Base-by-base conservation (phyloP, 768 basidiomycete species). In the Pulveroboletus frians region DNA sequence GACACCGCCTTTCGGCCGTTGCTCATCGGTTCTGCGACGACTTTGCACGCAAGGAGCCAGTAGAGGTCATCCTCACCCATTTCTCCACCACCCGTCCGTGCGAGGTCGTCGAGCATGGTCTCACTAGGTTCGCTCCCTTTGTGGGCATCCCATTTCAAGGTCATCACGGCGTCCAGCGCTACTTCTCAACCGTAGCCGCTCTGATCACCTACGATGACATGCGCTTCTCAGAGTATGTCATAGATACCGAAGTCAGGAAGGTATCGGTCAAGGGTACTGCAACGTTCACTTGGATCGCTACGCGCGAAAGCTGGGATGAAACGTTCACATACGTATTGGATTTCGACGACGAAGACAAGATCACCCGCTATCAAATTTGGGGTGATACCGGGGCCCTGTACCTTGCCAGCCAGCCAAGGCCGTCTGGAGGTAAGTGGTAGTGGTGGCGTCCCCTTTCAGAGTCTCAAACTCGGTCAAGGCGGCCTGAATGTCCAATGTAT, bases 341-440 rank as follows among this genome's bases (percentile, higher is more conserved):
- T 60, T 84, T 84, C 59, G 82, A 83, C 47, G 71, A 77, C 20
- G 72, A 75, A 26, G 59, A 66, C 47, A 83, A 77, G 63, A 69
- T 85, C n/a, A 69, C 69, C 20, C 68, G 73, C 37, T 83, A 82
- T 71, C 77, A 85, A 58, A 73, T 85, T 2, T 85, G 83, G 83
- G 80, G 79, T 10, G 84, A 85, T 63, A 78, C 82, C 7, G 83
- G 81, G 10, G 77, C 82, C 5, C 75, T 79, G 9, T 82, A 81
- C 63, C 71, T 84, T 13, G 83, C 81, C 5, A 72, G 83, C 81
- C 5, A 72, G 77, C 34, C 69, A 63, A 20, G 80, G 82, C n/a
- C 57, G 69, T 58, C 61, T 81, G 30, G 21, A 54, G 40, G 60
- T 60, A 46, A 47, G 49, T 27, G 9, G 8, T 29, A 5, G 18